Conservation (phyloP, 352 stramenopile species). For the Globisporangium uncinulatum region DNA sequence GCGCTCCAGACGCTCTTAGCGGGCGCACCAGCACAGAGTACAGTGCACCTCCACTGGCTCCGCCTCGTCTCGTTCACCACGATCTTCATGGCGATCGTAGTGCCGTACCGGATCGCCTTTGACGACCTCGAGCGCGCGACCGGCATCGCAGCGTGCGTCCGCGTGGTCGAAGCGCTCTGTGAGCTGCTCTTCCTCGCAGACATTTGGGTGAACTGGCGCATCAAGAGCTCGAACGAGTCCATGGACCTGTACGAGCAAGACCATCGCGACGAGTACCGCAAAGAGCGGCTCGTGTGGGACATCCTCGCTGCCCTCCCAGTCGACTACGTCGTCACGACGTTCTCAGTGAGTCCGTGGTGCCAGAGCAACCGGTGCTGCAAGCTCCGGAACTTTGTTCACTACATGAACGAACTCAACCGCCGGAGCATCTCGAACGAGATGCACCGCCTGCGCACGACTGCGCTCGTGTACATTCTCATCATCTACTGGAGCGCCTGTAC, state of each 20-base stretch:
- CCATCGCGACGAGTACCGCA: conserved; percentile 33
- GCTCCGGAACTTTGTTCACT: conserved; percentile 44
- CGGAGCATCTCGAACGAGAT: conserved; percentile 45
- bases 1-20: conserved; percentile 26
- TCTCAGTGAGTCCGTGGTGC: conserved; percentile 31
- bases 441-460: conserved; percentile 40
- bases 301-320: conserved; percentile 39
- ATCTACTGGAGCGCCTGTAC: conserved; percentile 55
- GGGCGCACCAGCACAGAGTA: conserved; percentile 31
- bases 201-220: conserved; percentile 55
- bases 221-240: conserved; percentile 33
- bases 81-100: conserved; percentile 36
- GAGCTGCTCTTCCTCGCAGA: conserved; percentile 41
- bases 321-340: conserved; percentile 43
- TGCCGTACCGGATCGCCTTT: conserved; percentile 44
- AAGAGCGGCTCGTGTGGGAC: conserved; percentile 30
- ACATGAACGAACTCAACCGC: conserved; percentile 54
- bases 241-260: conserved; percentile 50
- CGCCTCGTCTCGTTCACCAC: conserved; percentile 21
- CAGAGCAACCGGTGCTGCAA: conserved; percentile 47
- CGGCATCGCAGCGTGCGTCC: conserved; percentile 8
- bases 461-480: conserved; percentile 39
- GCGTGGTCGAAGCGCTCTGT: conserved; percentile 22
- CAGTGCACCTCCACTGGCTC: conserved; percentile 41
- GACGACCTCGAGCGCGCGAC: conserved; percentile 24